Conservation (phyloP, 2,329 filamentous ascomycete species). For the Harringtonia aguacate region DNA sequence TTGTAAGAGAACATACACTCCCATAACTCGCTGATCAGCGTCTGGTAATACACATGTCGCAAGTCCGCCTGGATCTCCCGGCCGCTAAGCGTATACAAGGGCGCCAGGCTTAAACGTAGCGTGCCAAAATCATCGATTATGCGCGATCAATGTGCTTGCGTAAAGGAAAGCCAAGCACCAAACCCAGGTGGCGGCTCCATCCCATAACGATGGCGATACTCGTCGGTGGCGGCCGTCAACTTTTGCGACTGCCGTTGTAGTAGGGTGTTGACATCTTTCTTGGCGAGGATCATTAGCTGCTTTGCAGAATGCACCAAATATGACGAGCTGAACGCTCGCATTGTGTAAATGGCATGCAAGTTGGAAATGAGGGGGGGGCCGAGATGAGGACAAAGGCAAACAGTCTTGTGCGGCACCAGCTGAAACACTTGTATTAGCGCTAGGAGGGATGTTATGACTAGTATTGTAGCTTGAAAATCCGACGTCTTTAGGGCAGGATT, state of each 20-base stretch:
- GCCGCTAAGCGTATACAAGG: background rate
- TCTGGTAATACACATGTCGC: background rate
- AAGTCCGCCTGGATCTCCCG: conserved; percentile 1
- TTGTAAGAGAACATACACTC: background rate
- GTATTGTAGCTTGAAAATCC: background rate
- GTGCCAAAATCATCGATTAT: conserved; percentile 11
- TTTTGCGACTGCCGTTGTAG: conserved; percentile 3
- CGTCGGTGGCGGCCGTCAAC: conserved; percentile 21
- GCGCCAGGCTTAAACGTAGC: conserved; percentile 1
- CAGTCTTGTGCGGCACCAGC: background rate
- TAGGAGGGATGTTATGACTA: background rate
- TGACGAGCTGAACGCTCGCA: background rate
- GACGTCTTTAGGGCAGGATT: background rate
- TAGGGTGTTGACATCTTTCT: background rate
- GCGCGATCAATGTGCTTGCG: conserved; percentile 2
- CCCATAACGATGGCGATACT: conserved; percentile 33
- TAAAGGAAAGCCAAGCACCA: conserved; percentile 25
- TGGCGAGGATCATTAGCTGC: background rate
- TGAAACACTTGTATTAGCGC: background rate
- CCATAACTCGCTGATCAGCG: conserved; percentile 1
- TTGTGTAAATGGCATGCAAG: background rate
- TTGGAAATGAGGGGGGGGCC: background rate
- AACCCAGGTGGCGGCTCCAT: conserved; percentile 35
- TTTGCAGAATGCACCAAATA: background rate
- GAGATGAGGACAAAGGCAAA: too few relatives aligned